Percentiles rank a stretch among this genome's conserved stretches.
phyloP scores from a whole-genome alignment of 176 grass and related monocot genomes.

The Oryza punctata region DNA sequence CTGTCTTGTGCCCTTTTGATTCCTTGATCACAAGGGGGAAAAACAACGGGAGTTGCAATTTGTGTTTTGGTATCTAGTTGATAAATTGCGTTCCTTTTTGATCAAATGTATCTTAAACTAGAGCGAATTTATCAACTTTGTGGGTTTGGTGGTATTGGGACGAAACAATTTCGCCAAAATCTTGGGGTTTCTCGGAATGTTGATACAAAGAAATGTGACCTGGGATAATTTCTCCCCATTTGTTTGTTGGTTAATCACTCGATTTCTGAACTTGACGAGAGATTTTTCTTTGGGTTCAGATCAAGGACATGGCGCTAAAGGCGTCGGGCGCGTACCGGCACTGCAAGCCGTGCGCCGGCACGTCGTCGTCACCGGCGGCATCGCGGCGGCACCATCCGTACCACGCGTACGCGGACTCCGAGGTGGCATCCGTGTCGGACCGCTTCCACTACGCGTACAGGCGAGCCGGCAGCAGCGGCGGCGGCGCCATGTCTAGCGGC shows the following conservation, averaged over 20 bases:
- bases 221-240: not conserved
- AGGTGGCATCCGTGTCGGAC: constrained; percentile 52
- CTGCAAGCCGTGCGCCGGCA: constrained; percentile 77
- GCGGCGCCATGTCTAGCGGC: constrained; percentile 49
- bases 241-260: not conserved
- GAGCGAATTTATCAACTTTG: not conserved
- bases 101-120: constrained; percentile 28
- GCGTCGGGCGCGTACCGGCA: constrained; percentile 79
- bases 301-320: constrained; percentile 85
- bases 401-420: constrained; percentile 53
- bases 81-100: not conserved
- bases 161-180: constrained; percentile 17
- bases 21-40: not conserved
- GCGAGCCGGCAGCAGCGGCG: constrained; percentile 36
- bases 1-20: not conserved
- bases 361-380: not conserved
- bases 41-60: not conserved
- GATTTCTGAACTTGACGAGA: not conserved
- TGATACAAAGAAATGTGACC: not conserved
- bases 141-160: not conserved
- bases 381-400: constrained; percentile 40
- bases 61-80: not conserved
- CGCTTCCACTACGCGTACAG: constrained; percentile 57
- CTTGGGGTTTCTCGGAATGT: not conserved
- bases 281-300: constrained; percentile 48